Evolutionary conservation across 345 rosid species (phyloP).

Genomic region (Populus deltoides): DNA sequence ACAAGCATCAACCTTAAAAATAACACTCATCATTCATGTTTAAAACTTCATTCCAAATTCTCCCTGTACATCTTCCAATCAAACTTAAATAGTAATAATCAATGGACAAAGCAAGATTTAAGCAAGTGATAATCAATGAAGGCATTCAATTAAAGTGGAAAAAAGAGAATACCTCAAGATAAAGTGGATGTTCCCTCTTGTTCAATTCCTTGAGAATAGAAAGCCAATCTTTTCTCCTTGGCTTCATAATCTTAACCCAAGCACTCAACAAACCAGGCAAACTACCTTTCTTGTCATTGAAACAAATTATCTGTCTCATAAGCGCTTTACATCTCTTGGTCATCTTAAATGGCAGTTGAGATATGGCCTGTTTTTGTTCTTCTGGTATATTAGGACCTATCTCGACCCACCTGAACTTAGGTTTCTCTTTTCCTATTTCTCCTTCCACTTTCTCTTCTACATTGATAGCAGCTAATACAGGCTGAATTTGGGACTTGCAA

Average conservation of each 20-base stretch:
- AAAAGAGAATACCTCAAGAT: conserved; percentile 44
- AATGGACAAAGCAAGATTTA: too few species aligned
- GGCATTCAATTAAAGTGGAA: neutral
- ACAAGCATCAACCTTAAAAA: too few species aligned
- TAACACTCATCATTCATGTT: too few species aligned
- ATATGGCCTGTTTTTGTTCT: conserved; percentile 49
- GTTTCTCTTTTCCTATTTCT: conserved; percentile 25
- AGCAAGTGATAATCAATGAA: neutral
- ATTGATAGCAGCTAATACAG: conserved; percentile 7
- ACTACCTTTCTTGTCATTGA: conserved; percentile 30
- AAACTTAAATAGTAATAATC: too few species aligned
- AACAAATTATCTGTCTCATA: conserved; percentile 63
- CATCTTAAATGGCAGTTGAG: conserved; percentile 56
- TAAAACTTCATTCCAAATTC: neutral
- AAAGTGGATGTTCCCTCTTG: conserved; percentile 52
- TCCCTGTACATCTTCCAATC: neutral
- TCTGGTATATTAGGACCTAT: conserved; percentile 38
- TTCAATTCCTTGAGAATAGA: conserved; percentile 63
- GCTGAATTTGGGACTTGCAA: conserved; percentile 19
- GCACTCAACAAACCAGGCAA: conserved; percentile 50
- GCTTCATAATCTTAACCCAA: conserved; percentile 81
- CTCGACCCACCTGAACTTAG: conserved; percentile 58
- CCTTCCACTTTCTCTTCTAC: conserved; percentile 18
- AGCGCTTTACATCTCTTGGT: conserved; percentile 63
- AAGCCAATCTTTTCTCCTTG: conserved; percentile 77